These are phyloP conservation scores for Candolleomyces eurysporus DNA, from an alignment of 768 basidiomycete genomes.

Conservation along the genomic window DNA sequence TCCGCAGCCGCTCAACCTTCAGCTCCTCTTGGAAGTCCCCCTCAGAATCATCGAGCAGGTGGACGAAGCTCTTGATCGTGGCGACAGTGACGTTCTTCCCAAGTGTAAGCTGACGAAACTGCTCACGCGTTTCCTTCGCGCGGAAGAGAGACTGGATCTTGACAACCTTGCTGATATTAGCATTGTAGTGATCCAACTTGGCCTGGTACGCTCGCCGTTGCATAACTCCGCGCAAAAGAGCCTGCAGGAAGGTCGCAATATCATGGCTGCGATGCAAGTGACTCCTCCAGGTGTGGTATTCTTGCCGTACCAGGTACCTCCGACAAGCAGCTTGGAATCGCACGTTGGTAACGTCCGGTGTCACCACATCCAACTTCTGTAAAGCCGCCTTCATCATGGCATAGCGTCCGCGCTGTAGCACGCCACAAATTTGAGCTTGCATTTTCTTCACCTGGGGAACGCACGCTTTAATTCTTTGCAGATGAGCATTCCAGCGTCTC, in stretches of 20 bases:
- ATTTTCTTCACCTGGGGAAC: conserved; percentile 48
- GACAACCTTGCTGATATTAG: conserved; percentile 84
- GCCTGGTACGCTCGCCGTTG: conserved; percentile 68
- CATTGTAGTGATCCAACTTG: conserved; percentile 78
- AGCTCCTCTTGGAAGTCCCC: conserved; percentile 97
- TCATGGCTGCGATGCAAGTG: conserved; percentile 71
- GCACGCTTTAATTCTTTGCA: conserved; percentile 46
- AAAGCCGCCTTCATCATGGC: conserved; percentile 60
- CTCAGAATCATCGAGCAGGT: conserved; percentile 95
- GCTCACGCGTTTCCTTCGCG: conserved; percentile 92
- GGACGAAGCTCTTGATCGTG: conserved; percentile 99
- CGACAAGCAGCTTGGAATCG: conserved; percentile 77
- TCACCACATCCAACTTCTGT: conserved; percentile 67
- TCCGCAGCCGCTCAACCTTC: conserved; percentile 85
- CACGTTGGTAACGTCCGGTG: conserved; percentile 75
- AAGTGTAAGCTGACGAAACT: conserved; percentile 89
- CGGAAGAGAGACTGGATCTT: conserved; percentile 96
- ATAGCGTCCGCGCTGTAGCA: conserved; percentile 70
- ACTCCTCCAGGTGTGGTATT: conserved; percentile 80
- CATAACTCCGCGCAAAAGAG: conserved; percentile 79
- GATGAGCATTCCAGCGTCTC: conserved; percentile 48
- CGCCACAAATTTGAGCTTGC: conserved; percentile 83
- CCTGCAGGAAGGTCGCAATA: conserved; percentile 78
- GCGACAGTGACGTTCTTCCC: conserved; percentile 92
- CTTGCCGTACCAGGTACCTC: conserved; percentile 67